Evolutionary conservation across 208 protist genomes (phyloP), one percentile per base, ranked within the genome.

Genomic region (Acanthamoeba healyi): DNA sequence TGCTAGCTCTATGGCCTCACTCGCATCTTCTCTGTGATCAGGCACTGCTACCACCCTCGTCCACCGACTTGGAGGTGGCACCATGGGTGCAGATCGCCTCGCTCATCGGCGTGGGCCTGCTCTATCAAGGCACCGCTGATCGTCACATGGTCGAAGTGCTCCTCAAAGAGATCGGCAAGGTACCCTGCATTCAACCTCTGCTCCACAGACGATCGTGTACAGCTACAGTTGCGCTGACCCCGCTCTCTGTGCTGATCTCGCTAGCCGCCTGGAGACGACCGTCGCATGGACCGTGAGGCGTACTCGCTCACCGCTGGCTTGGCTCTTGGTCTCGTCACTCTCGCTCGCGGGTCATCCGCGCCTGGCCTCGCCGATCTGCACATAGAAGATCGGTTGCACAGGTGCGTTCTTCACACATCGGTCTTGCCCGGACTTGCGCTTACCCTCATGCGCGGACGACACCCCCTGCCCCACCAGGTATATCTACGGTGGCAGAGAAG

Each of bases 61-160:
- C 96, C 15, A 95, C 94, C 19, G 97, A 98, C 63, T 70, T 98
- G 14, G 97, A 98, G 17, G 92, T 98, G 22, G 67, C 95, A 34
- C 65, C 89, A 2, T 38, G 42, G 34, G 96, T 98, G 4, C 97
- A 98, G 79, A 96, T 94, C 14, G 96, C 97, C 10, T 95, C 98
- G 14, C 46, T 98, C 0, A 29, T 98, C 6, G 97, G 97, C 42
- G 81, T 98, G 19, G 98, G 98, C 15, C 94, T 98, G n/a, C 93
- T 98, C 4, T 98, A 98, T 94, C 36, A 95, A 38, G 94, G 58
- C 26, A 97, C 90, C 0, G 58, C 54, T 0, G 91, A 98, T 94
- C 56, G 97, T 22, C 84, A 97, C 44, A 97, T 98, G 94, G 93
- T 94, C 12, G 97, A 98, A 74, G 95, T 98, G 12, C 51, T 98